phyloP scores from a whole-genome alignment of 371 early-diverging fungal genomes.

The Mucor circinelloides region DNA sequence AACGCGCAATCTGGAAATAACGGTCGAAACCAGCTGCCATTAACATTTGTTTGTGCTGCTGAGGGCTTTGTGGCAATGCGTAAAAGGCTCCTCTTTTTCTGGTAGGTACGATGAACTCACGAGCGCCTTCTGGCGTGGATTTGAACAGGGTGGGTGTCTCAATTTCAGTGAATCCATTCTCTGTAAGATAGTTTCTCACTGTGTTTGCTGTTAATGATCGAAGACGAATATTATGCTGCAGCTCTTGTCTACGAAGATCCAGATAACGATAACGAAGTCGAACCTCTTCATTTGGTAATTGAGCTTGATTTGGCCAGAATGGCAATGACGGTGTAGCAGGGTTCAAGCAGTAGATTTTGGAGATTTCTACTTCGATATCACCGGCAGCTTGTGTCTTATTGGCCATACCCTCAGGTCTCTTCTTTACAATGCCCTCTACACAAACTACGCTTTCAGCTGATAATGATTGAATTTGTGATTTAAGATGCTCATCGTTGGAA shows the following conservation, averaged over 20 bases:
- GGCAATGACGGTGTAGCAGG: constrained; percentile 70
- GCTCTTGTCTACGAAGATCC: constrained; percentile 76
- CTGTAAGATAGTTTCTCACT: constrained; percentile 66
- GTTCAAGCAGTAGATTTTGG: constrained; percentile 69
- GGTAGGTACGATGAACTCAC: constrained; percentile 94
- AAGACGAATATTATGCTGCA: constrained; percentile 76
- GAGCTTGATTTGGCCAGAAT: constrained; percentile 65
- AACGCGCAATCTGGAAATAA: constrained; percentile 93
- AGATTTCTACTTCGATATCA: constrained; percentile 75
- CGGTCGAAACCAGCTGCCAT: constrained; percentile 91
- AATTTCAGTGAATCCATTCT: constrained; percentile 82
- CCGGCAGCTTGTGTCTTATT: constrained; percentile 59
- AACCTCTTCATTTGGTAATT: constrained; percentile 79
- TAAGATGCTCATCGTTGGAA: constrained; percentile 18
- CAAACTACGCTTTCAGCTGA: constrained; percentile 70
- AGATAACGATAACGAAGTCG: constrained; percentile 80
- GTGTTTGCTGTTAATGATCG: constrained; percentile 68
- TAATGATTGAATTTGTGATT: constrained; percentile 47
- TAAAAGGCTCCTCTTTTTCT: constrained; percentile 76
- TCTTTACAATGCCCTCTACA: constrained; percentile 62
- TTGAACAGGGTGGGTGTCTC: constrained; percentile 92
- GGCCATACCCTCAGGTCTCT: constrained; percentile 54
- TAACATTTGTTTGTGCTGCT: constrained; percentile 92
- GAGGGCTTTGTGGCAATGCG: constrained; percentile 92
- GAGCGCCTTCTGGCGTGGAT: constrained; percentile 93